Evolutionary conservation across 176 grass and related monocot genomes (phyloP).

Genomic region (Zea luxurians): DNA sequence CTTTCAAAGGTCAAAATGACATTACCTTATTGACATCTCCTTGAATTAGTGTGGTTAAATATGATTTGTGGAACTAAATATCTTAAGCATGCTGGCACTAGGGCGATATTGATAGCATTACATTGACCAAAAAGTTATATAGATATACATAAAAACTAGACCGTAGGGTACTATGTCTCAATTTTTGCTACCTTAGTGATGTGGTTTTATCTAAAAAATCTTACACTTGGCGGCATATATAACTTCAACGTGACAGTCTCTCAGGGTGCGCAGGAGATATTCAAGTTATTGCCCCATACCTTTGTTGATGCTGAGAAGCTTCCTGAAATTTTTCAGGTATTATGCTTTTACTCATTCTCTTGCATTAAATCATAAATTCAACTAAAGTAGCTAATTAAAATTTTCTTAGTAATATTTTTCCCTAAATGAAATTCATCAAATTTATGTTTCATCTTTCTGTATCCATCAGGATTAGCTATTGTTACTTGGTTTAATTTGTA

Average conservation of each 20-base stretch:
- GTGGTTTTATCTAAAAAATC: background rate
- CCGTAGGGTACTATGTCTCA: too few relatives aligned
- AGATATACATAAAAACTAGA: background rate
- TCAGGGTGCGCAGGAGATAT: constrained; percentile 96
- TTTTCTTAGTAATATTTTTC: constrained; percentile 23
- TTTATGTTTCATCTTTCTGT: background rate
- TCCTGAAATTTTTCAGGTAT: constrained; percentile 70
- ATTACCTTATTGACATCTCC: background rate
- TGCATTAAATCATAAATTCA: constrained; percentile 19
- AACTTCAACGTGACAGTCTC: constrained; percentile 67
- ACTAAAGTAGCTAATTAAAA: background rate
- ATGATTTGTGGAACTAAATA: background rate
- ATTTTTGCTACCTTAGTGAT: constrained; percentile 23
- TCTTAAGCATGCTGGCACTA: background rate
- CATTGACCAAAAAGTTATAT: background rate
- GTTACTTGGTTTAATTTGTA: constrained; percentile 5
- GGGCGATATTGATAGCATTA: background rate
- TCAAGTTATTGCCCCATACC: constrained; percentile 90
- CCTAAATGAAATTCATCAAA: background rate
- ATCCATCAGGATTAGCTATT: background rate
- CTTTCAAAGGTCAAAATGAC: background rate
- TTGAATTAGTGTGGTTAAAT: constrained; percentile 1
- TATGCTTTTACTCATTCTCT: constrained; percentile 46
- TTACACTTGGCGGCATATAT: constrained; percentile 15
- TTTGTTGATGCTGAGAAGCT: constrained; percentile 71